A percentile compares a stretch with the other conserved stretches of the same genome.
These are phyloP conservation scores for Claviceps capensis DNA, from an alignment of 2,329 filamentous ascomycete species.

Conservation along the genomic window DNA sequence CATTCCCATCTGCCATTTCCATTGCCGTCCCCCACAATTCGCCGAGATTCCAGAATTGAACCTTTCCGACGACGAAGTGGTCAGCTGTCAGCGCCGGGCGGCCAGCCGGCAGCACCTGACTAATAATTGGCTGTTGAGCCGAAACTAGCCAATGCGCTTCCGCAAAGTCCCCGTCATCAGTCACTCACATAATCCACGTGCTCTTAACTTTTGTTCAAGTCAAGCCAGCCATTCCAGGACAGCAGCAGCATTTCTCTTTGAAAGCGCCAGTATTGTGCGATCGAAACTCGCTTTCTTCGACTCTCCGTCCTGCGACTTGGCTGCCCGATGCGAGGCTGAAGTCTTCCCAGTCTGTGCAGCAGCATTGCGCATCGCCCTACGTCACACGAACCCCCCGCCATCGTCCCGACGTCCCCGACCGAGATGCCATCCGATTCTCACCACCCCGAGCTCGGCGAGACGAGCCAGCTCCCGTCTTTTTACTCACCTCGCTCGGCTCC, in stretches of 20 bases:
- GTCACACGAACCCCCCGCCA: background rate
- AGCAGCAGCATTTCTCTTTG: background rate
- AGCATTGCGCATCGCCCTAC: background rate
- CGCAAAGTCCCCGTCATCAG: too few species aligned
- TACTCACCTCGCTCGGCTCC: conserved; percentile 28
- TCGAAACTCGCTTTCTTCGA: background rate
- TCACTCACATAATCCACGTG: background rate
- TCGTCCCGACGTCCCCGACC: background rate
- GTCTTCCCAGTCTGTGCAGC: background rate
- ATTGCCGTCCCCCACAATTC: background rate
- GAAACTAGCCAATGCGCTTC: background rate
- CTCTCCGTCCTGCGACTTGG: background rate
- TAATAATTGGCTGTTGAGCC: conserved; percentile 1
- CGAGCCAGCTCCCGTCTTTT: conserved; percentile 29
- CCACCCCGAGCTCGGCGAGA: conserved; percentile 10
- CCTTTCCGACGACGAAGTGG: background rate
- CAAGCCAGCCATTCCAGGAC: too few species aligned
- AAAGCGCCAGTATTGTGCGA: background rate
- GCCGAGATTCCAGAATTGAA: background rate
- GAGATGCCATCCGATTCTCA: conserved; percentile 4
- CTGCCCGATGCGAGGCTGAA: background rate
- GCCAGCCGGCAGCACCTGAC: background rate
- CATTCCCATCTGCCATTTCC: background rate
- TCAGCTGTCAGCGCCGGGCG: background rate
- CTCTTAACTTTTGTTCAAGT: too few species aligned